Evolutionary conservation across 495 filamentous ascomycete genomes (phyloP).

Genomic region (Daldinia vernicosa): DNA sequence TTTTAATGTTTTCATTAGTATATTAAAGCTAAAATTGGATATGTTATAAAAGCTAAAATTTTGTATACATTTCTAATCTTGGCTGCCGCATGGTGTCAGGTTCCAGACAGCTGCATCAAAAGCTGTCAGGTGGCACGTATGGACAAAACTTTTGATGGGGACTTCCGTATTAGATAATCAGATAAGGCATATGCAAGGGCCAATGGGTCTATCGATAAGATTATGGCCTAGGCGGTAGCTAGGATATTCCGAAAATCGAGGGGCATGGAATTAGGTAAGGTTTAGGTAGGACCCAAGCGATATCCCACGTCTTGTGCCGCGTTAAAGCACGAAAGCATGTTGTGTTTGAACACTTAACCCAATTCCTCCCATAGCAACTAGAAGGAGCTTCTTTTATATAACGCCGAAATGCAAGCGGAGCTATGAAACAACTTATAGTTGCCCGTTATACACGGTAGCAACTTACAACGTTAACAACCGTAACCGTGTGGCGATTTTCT

Average conservation of each 20-base stretch:
- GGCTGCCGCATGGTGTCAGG: too few relatives aligned
- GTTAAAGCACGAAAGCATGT: too few relatives aligned
- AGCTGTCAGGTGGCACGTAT: too few relatives aligned
- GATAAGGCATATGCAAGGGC: neutral
- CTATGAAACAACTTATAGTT: neutral
- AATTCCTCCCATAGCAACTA: neutral
- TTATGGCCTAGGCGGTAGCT: neutral
- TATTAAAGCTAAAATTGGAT: too few relatives aligned
- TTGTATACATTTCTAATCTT: too few relatives aligned
- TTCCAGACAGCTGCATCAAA: too few relatives aligned
- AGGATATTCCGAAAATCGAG: slow-evolving; percentile 28
- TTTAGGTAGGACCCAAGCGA: too few relatives aligned
- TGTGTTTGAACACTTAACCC: neutral
- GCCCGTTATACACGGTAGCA: neutral
- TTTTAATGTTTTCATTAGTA: too few relatives aligned
- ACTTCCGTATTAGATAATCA: neutral
- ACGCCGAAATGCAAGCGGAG: neutral
- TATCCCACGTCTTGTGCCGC: too few relatives aligned
- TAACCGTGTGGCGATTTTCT: neutral
- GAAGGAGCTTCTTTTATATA: neutral
- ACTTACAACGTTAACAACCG: neutral
- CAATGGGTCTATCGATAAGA: neutral
- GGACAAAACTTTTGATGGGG: too few relatives aligned
- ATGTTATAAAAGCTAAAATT: too few relatives aligned
- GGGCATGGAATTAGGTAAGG: slow-evolving; percentile 13